Percentiles rank a stretch among this genome's conserved stretches.
Conservation (phyloP, 805 yeast genomes). For the Metschnikowia dekortorum region DNA sequence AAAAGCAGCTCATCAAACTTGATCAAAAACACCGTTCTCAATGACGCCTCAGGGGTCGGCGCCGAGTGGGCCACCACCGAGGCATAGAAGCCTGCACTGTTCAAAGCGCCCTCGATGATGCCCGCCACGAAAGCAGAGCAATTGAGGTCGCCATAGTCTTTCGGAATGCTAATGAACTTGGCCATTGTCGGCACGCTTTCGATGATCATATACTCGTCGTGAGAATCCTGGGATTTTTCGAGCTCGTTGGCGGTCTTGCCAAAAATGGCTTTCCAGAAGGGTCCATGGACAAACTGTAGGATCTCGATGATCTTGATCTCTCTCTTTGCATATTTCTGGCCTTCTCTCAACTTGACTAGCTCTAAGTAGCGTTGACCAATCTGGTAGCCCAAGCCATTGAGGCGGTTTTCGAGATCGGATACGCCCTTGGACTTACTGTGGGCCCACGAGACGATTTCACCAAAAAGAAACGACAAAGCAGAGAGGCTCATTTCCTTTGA, state of each 20-base stretch:
- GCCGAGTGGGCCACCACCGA: slow-evolving; percentile 80
- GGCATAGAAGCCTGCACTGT: slow-evolving; percentile 67
- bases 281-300: slow-evolving; percentile 65
- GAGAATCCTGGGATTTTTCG: slow-evolving; percentile 67
- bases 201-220: slow-evolving; percentile 70
- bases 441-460: slow-evolving; percentile 65
- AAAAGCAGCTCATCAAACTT: slow-evolving; percentile 60
- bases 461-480: slow-evolving; percentile 63
- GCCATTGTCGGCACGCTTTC: slow-evolving; percentile 70
- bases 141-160: slow-evolving; percentile 70
- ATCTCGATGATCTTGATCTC: slow-evolving; percentile 64
- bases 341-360: slow-evolving; percentile 63
- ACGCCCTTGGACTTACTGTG: slow-evolving; percentile 61
- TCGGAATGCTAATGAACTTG: slow-evolving; percentile 72
- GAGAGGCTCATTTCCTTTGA: slow-evolving; percentile 64
- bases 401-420: slow-evolving; percentile 51
- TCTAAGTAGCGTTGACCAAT: slow-evolving; percentile 73
- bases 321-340: slow-evolving; percentile 55
- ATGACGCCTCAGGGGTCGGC: slow-evolving; percentile 53
- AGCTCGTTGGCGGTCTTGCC: slow-evolving; percentile 71
- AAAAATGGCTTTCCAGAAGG: slow-evolving; percentile 70
- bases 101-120: slow-evolving; percentile 75
- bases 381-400: slow-evolving; percentile 72
- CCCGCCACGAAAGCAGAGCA: slow-evolving; percentile 86
- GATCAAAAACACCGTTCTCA: slow-evolving; percentile 70